These are phyloP conservation scores for Colletotrichum somersetense DNA, from an alignment of 2,329 filamentous ascomycete genomes.

Conservation along the genomic window DNA sequence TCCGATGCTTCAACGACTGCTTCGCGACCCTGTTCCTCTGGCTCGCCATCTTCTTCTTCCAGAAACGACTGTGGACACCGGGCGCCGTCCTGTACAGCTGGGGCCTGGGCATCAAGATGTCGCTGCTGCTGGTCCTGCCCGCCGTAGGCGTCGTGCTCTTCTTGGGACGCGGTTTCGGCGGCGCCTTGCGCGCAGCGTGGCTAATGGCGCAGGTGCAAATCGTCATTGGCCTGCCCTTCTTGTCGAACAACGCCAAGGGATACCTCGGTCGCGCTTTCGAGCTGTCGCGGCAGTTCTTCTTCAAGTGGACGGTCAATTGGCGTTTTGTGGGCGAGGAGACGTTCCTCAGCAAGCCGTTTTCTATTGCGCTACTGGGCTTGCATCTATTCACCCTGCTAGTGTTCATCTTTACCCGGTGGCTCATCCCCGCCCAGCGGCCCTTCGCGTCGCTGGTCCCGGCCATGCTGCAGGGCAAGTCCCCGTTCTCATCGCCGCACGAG, in stretches of 20 bases:
- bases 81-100: slow-evolving; percentile 80
- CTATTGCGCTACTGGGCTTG: slow-evolving; percentile 72
- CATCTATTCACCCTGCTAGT: slow-evolving; percentile 75
- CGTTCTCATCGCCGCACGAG: slow-evolving; percentile 61
- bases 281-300: slow-evolving; percentile 89
- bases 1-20: slow-evolving; percentile 96
- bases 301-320: slow-evolving; percentile 99
- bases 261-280: slow-evolving; percentile 91
- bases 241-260: slow-evolving; percentile 71
- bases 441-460: slow-evolving; percentile 65
- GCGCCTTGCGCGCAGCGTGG: slow-evolving; percentile 75
- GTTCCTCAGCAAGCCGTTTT: slow-evolving; percentile 80
- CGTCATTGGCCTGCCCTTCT: slow-evolving; percentile 75
- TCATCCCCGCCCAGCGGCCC: slow-evolving; percentile 73
- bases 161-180: slow-evolving; percentile 75
- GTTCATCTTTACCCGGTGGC: slow-evolving; percentile 79
- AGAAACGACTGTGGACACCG: slow-evolving; percentile 79
- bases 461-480: slow-evolving; percentile 58
- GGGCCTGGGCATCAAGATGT: slow-evolving; percentile 96
- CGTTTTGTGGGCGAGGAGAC: slow-evolving; percentile 87
- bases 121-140: slow-evolving; percentile 83
- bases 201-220: slow-evolving; percentile 86
- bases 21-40: slow-evolving; percentile 89
- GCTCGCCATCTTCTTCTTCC: slow-evolving; percentile 82
- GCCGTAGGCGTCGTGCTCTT: slow-evolving; percentile 83